Conservation (phyloP, 495 filamentous ascomycete genomes). For the Aspergillus avenaceus region DNA sequence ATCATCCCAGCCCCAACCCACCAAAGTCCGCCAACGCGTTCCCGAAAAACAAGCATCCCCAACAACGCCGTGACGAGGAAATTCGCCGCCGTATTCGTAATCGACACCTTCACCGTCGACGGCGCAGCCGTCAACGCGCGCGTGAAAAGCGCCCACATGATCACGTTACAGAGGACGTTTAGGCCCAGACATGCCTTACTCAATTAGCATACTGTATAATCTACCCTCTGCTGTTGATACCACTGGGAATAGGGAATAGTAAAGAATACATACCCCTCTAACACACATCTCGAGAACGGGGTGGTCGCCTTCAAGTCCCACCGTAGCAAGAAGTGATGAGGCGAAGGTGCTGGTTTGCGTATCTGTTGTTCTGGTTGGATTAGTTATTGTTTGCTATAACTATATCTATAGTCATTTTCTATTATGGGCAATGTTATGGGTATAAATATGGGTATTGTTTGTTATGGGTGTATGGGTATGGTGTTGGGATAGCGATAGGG, state of each 20-base stretch:
- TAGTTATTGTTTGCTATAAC: too few relatives aligned
- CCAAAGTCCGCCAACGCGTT: conserved; percentile 74
- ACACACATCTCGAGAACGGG: conserved; percentile 62
- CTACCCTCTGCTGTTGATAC: neutral
- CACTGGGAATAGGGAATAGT: conserved; percentile 2
- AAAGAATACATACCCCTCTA: conserved; percentile 57
- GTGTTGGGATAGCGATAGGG: neutral
- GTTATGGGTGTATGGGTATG: neutral
- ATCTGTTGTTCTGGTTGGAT: conserved; percentile 69
- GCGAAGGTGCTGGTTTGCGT: conserved; percentile 71
- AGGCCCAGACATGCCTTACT: conserved; percentile 76
- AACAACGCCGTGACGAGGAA: conserved; percentile 89
- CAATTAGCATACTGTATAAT: neutral
- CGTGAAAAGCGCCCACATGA: conserved; percentile 89
- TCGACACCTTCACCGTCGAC: conserved; percentile 84
- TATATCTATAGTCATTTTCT: too few relatives aligned
- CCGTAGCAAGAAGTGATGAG: conserved; percentile 52
- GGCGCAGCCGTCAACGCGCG: conserved; percentile 77
- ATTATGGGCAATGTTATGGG: too few relatives aligned
- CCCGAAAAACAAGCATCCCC: conserved; percentile 68
- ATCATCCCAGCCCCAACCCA: conserved; percentile 82
- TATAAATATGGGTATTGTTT: conserved; percentile 1
- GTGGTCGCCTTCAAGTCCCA: conserved; percentile 42
- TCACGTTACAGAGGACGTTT: conserved; percentile 83
- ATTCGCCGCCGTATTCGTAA: conserved; percentile 91